Evolutionary conservation across 805 yeast genomes (phyloP).

Genomic region (Kazachstania psychrophila): DNA sequence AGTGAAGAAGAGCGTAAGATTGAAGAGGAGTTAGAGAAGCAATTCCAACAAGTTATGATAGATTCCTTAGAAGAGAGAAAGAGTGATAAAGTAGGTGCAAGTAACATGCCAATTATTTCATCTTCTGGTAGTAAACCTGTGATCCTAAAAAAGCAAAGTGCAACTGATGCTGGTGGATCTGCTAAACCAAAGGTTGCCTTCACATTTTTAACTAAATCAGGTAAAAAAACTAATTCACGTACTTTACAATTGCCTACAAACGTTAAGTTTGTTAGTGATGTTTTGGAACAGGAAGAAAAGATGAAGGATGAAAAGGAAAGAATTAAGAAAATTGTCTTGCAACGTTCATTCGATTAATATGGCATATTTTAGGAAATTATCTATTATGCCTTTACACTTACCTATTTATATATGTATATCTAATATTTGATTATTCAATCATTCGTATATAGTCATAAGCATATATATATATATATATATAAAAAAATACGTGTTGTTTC

Average conservation of each 20-base stretch:
- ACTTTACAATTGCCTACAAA: constrained; percentile 44
- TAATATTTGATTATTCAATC: not conserved
- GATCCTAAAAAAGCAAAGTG: not conserved
- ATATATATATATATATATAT: not conserved
- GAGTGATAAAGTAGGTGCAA: constrained; percentile 22
- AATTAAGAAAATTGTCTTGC: constrained; percentile 47
- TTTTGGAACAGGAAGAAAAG: constrained; percentile 42
- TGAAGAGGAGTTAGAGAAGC: constrained; percentile 46
- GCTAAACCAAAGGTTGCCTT: constrained; percentile 33
- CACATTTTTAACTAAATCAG: constrained; percentile 47
- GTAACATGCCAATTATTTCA: constrained; percentile 19
- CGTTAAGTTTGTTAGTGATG: constrained; percentile 44
- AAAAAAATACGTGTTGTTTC: too few species aligned
- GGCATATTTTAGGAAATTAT: too few species aligned
- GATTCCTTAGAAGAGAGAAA: constrained; percentile 40
- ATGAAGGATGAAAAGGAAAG: constrained; percentile 45
- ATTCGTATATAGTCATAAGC: not conserved
- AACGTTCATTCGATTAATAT: constrained; percentile 28
- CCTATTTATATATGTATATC: not conserved
- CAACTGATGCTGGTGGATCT: constrained; percentile 5
- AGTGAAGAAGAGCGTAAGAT: constrained; percentile 38
- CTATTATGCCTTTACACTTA: too few species aligned
- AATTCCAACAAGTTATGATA: constrained; percentile 43
- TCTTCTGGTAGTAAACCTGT: not conserved
- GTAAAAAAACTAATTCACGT: constrained; percentile 38